A percentile compares a stretch with the other conserved stretches of the same genome.
phyloP scores from a whole-genome alignment of 148 eudicot genomes.

The Dysphania ambrosioides region DNA sequence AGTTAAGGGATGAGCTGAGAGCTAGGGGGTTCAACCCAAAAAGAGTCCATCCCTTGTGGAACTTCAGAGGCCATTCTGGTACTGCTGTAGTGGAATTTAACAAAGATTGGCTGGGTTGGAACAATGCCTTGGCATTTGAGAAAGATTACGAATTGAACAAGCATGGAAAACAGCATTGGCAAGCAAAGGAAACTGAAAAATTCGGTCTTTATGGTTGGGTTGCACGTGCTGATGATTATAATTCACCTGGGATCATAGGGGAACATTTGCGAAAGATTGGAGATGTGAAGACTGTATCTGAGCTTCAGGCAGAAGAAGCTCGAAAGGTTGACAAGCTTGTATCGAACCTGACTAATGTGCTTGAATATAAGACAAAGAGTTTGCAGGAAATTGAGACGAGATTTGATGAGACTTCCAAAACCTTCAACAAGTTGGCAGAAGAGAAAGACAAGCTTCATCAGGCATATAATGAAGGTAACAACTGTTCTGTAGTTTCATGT shows the following conservation, averaged over 20 bases:
- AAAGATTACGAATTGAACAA: slow-evolving; percentile 75
- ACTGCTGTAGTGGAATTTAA: slow-evolving; percentile 77
- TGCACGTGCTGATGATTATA: slow-evolving; percentile 95
- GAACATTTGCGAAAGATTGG: slow-evolving; percentile 81
- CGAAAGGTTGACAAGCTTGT: slow-evolving; percentile 67
- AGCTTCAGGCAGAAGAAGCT: slow-evolving; percentile 66
- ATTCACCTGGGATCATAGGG: slow-evolving; percentile 57
- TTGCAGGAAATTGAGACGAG: slow-evolving; percentile 53
- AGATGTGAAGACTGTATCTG: slow-evolving; percentile 75
- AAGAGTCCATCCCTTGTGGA: slow-evolving; percentile 83
- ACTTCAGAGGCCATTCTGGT: slow-evolving; percentile 81
- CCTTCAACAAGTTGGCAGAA: slow-evolving; percentile 45
- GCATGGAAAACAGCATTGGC: slow-evolving; percentile 87
- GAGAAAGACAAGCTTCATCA: slow-evolving; percentile 87
- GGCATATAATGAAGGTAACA: slow-evolving; percentile 69
- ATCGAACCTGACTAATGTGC: slow-evolving; percentile 52
- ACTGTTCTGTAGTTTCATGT: not conserved
- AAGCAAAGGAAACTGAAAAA: slow-evolving; percentile 39
- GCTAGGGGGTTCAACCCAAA: slow-evolving; percentile 78
- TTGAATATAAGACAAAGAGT: slow-evolving; percentile 60
- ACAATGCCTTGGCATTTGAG: slow-evolving; percentile 83
- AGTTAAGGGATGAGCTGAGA: slow-evolving; percentile 72
- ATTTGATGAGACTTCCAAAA: slow-evolving; percentile 48
- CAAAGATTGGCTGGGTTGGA: slow-evolving; percentile 81
- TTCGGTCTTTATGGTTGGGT: slow-evolving; percentile 85